These are phyloP conservation scores for Solanum tarapatanum DNA, from an alignment of 257 asterid genomes.

Conservation along the genomic window DNA sequence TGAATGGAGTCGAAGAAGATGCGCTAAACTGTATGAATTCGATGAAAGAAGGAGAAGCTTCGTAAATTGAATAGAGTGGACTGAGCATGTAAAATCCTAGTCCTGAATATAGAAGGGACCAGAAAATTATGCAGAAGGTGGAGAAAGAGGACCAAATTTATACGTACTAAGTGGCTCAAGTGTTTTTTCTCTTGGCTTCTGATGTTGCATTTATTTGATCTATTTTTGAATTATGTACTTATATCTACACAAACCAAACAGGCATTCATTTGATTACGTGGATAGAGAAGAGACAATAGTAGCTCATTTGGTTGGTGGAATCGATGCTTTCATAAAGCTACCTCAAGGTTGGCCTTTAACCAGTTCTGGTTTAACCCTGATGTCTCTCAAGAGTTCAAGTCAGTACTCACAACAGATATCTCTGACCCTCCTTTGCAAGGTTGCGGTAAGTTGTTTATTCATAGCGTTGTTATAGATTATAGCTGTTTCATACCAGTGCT, in stretches of 20 bases:
- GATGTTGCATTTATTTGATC: not conserved
- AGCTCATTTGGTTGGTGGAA: conserved; percentile 71
- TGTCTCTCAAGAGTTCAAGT: conserved; percentile 60
- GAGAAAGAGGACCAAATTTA: not conserved
- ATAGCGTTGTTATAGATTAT: not conserved
- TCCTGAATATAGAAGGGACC: not conserved
- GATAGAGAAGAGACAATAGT: conserved; percentile 60
- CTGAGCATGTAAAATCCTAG: not conserved
- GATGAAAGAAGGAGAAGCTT: not conserved
- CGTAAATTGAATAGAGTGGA: not conserved
- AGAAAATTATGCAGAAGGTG: not conserved
- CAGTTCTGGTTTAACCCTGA: conserved; percentile 42
- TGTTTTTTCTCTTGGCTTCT: not conserved
- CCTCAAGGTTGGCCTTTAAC: conserved; percentile 90
- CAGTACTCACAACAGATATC: conserved; percentile 48
- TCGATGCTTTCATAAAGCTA: conserved; percentile 72
- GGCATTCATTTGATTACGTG: conserved; percentile 74
- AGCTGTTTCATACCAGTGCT: not conserved
- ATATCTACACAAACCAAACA: conserved; percentile 14
- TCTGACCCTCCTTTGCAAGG: conserved; percentile 61
- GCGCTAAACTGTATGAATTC: not conserved
- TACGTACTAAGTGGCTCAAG: not conserved
- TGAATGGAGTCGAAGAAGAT: not conserved
- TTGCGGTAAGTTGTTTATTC: conserved; percentile 44
- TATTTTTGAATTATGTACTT: not conserved